These are phyloP conservation scores for Fusarium odoratissimum DNA, from an alignment of 2,329 filamentous ascomycete genomes.

Conservation along the genomic window DNA sequence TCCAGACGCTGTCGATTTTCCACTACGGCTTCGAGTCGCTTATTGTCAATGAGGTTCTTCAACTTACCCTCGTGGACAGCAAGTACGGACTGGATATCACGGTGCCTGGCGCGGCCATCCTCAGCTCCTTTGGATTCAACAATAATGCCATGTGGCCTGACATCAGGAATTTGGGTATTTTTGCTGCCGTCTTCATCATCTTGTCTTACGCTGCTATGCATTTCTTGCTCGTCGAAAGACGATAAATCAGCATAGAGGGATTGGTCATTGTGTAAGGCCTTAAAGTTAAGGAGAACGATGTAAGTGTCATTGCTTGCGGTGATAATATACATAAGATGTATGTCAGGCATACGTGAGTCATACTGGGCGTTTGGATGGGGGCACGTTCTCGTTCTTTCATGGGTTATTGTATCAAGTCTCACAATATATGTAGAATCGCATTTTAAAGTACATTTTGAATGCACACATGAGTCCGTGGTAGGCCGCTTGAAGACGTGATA, in stretches of 20 bases:
- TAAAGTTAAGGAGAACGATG: constrained; percentile 6
- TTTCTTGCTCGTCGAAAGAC: constrained; percentile 87
- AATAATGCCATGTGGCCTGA: constrained; percentile 88
- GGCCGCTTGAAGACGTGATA: constrained; percentile 23
- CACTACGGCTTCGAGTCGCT: constrained; percentile 97
- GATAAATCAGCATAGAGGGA: constrained; percentile 49
- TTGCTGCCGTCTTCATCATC: constrained; percentile 84
- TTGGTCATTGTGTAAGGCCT: neutral
- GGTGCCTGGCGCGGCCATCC: constrained; percentile 91
- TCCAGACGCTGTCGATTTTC: constrained; percentile 96
- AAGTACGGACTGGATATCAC: constrained; percentile 98
- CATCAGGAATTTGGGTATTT: constrained; percentile 82
- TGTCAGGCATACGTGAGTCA: constrained; percentile 7
- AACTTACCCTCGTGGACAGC: constrained; percentile 88
- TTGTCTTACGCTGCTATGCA: constrained; percentile 95
- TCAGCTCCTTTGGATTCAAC: constrained; percentile 95
- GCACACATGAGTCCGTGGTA: neutral
- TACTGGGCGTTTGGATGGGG: constrained; percentile 27
- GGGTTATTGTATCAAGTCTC: constrained; percentile 7
- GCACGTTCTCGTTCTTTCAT: neutral
- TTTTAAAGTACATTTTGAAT: neutral
- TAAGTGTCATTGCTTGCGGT: neutral
- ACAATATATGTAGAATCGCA: constrained; percentile 6
- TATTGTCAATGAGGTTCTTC: constrained; percentile 96
- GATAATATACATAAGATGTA: constrained; percentile 9